These are phyloP conservation scores for Cladosporium phlei DNA, from an alignment of 2,329 filamentous ascomycete species.

Conservation along the genomic window DNA sequence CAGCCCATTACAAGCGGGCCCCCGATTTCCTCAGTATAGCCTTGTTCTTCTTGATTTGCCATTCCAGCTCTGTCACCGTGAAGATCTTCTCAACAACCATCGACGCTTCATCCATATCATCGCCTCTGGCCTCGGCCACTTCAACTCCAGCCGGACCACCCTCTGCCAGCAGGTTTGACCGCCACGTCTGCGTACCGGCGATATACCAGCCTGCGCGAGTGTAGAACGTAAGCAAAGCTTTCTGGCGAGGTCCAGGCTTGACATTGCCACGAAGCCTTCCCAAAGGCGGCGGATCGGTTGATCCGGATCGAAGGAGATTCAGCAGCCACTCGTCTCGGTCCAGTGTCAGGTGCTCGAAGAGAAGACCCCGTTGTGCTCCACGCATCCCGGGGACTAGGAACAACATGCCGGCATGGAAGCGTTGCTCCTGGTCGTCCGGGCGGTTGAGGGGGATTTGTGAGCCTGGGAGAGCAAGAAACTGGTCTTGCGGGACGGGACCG, in stretches of 20 bases:
- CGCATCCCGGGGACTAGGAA: neutral
- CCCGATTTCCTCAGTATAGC: too few species aligned
- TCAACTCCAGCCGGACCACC: neutral
- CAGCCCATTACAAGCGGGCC: too few species aligned
- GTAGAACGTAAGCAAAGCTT: neutral
- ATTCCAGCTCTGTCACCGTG: neutral
- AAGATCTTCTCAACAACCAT: neutral
- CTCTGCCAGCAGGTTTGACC: neutral
- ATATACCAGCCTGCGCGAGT: neutral
- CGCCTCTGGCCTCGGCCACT: neutral
- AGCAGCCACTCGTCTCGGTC: constrained; percentile 1
- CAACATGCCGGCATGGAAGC: neutral
- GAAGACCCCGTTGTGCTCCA: neutral
- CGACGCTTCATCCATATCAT: neutral
- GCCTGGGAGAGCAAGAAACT: neutral
- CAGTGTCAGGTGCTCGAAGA: neutral
- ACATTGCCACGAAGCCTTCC: neutral
- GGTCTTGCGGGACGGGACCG: neutral
- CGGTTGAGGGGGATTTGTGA: neutral
- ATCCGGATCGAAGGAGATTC: neutral
- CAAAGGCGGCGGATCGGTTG: neutral
- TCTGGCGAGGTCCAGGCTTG: neutral
- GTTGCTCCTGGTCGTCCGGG: neutral
- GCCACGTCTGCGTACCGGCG: neutral
- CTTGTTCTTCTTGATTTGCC: neutral